A percentile compares a stretch with the other conserved stretches of the same genome.
Conservation (phyloP, 78 protist species). For the Salpingoeca rosetta region DNA sequence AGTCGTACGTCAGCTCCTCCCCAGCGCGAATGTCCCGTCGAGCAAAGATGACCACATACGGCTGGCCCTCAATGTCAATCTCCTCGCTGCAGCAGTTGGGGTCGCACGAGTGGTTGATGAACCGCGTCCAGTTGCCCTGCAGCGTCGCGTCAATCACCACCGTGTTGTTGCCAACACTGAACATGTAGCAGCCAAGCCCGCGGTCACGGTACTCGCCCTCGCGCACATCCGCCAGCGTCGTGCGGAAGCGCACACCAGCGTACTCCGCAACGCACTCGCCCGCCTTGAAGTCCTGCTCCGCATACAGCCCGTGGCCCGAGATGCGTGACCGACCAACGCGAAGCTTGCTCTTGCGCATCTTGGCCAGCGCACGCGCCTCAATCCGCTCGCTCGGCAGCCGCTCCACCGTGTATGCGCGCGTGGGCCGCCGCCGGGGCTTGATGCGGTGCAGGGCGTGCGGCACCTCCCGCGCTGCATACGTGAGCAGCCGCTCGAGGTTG, state of each 20-base stretch:
- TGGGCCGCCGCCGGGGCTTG: no score
- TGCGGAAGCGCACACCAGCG: constrained; percentile 42
- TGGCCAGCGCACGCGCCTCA: no score
- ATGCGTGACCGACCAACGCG: constrained; percentile 11
- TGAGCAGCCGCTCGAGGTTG: no score
- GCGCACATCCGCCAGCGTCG: background rate
- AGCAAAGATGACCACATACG: constrained; percentile 2
- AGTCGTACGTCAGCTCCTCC: constrained; percentile 22
- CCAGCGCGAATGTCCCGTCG: constrained; percentile 9
- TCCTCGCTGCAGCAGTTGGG: constrained; percentile 2
- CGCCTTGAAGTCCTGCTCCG: constrained; percentile 7
- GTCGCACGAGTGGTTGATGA: constrained; percentile 87
- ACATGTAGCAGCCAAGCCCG: constrained; percentile 73
- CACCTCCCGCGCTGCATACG: no score
- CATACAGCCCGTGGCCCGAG: constrained; percentile 57
- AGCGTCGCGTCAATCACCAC: constrained; percentile 64
- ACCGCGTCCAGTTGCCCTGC: constrained; percentile 75
- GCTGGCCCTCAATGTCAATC: background rate
- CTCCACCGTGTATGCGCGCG: no score
- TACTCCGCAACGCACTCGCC: constrained; percentile 64
- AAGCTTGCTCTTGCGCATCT: no score
- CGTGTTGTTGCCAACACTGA: constrained; percentile 48
- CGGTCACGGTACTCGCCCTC: constrained; percentile 20
- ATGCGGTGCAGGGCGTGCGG: no score
- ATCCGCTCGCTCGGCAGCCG: no score